phyloP scores from a whole-genome alignment of 148 eudicot species.

The Chenopodium suecicum region DNA sequence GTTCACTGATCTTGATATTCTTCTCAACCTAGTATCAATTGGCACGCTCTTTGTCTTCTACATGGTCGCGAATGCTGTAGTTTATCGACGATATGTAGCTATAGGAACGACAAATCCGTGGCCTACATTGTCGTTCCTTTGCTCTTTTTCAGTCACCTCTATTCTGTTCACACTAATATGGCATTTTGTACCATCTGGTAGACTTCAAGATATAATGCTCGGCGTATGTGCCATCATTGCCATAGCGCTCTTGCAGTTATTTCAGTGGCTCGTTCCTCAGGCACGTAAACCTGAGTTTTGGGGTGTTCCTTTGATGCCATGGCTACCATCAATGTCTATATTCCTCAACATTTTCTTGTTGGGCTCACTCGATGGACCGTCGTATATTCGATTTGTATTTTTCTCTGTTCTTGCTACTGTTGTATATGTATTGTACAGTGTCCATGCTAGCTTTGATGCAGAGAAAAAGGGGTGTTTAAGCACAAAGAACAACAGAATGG shows the following conservation, averaged over 20 bases:
- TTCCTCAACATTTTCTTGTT: conserved; percentile 79
- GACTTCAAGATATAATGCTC: conserved; percentile 53
- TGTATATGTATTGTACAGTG: conserved; percentile 79
- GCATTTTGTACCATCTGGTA: conserved; percentile 67
- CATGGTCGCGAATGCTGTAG: conserved; percentile 89
- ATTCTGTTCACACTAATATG: conserved; percentile 66
- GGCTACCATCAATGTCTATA: conserved; percentile 77
- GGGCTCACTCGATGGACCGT: conserved; percentile 66
- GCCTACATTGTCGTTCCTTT: conserved; percentile 77
- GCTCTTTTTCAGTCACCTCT: conserved; percentile 57
- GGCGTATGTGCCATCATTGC: conserved; percentile 44
- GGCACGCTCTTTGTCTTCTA: conserved; percentile 93
- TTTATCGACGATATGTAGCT: conserved; percentile 68
- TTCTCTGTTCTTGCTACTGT: conserved; percentile 57
- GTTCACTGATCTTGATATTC: conserved; percentile 72
- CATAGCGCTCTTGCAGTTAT: conserved; percentile 45
- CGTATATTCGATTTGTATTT: conserved; percentile 64
- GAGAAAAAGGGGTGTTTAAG: conserved; percentile 53
- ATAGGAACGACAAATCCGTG: conserved; percentile 62
- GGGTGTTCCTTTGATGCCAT: conserved; percentile 98
- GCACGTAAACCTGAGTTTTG: conserved; percentile 79
- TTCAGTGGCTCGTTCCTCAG: conserved; percentile 67
- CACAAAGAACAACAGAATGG: conserved; percentile 34
- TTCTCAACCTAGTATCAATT: conserved; percentile 77
- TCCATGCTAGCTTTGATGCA: conserved; percentile 95